Conservation (phyloP, 1,284 basidiomycete species). For the Leccinum laetum region DNA sequence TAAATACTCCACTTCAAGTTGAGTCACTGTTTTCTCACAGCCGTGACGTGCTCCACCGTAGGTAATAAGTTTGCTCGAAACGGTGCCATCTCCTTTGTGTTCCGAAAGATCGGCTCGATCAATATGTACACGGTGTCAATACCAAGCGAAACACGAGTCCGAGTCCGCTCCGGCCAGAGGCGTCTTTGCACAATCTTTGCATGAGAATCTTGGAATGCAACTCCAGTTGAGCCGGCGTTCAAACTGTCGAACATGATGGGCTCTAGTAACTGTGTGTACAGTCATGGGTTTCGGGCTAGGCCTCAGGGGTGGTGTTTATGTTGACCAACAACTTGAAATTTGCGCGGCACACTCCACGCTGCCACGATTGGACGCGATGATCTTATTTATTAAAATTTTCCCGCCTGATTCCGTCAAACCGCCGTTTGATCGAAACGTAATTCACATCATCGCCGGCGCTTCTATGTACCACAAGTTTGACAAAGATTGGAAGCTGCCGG, state of each 20-base stretch:
- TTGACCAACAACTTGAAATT: not conserved
- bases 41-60: not conserved
- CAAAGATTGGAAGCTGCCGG: not conserved
- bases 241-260: not conserved
- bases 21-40: not conserved
- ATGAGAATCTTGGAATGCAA: too few species aligned
- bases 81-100: not conserved
- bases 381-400: not conserved
- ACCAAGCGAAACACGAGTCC: not conserved
- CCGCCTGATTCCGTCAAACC: not conserved
- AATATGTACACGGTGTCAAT: not conserved
- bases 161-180: too few species aligned
- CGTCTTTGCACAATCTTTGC: too few species aligned
- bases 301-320: not conserved
- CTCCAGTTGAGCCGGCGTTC: not conserved
- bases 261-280: not conserved
- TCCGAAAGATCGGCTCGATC: not conserved
- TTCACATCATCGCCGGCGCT: not conserved
- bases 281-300: not conserved
- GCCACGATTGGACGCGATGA: not conserved
- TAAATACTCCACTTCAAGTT: not conserved
- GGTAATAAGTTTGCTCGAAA: not conserved
- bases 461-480: not conserved
- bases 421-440: not conserved
- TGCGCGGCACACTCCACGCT: not conserved